A percentile compares a stretch with the other conserved stretches of the same genome.
These are phyloP conservation scores for Pseudomassariella vexata DNA, from an alignment of 2,329 filamentous ascomycete genomes.

Conservation along the genomic window DNA sequence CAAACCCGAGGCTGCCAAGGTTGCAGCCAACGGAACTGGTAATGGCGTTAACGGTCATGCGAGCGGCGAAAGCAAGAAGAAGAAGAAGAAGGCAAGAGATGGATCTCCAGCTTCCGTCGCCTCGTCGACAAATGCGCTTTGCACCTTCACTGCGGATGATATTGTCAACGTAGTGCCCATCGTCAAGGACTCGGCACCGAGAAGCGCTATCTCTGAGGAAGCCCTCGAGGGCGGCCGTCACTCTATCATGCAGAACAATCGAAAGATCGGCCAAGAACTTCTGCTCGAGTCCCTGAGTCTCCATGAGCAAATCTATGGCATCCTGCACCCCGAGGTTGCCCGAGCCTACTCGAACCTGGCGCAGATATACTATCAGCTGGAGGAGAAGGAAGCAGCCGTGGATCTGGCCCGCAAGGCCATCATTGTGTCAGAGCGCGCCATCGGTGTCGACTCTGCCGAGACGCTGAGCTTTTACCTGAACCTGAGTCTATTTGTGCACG, in stretches of 20 bases:
- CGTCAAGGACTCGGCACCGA: conserved; percentile 88
- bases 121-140: conserved; percentile 32
- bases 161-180: conserved; percentile 90
- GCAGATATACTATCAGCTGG: conserved; percentile 95
- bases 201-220: conserved; percentile 88
- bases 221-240: conserved; percentile 93
- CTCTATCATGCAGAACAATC: conserved; percentile 91
- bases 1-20: conserved; percentile 19
- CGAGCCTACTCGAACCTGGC: conserved; percentile 92
- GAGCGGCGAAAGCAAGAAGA: conserved; percentile 48
- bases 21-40: conserved; percentile 22
- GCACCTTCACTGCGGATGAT: conserved; percentile 77
- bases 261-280: conserved; percentile 91
- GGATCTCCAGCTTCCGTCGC: conserved; percentile 41
- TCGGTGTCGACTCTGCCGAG: conserved; percentile 89
- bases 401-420: conserved; percentile 95
- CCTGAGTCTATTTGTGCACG: conserved; percentile 88
- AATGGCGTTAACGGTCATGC: conserved; percentile 32
- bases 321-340: conserved; percentile 92
- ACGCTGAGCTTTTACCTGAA: conserved; percentile 95
- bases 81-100: conserved; percentile 54
- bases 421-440: conserved; percentile 88
- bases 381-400: conserved; percentile 92
- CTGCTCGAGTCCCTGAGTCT: conserved; percentile 92
- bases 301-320: conserved; percentile 98